Evolutionary conservation across 768 basidiomycete species (phyloP).

Genomic region (Tylopilus felleus): DNA sequence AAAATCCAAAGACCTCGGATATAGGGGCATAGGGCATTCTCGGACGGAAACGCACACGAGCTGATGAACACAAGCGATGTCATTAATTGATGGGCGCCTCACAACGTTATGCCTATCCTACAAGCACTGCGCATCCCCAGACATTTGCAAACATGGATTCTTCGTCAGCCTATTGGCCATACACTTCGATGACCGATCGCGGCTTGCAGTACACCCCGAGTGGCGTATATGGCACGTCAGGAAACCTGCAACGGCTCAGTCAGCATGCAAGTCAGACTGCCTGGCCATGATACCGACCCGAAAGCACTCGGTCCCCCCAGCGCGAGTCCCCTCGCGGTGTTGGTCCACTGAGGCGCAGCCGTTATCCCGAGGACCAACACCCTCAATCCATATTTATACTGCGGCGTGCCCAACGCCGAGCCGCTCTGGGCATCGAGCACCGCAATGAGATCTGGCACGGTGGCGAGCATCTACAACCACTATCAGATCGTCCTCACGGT

Average conservation of each 20-base stretch:
- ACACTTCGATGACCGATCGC: conserved; percentile 46
- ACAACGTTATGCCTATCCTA: too few species aligned
- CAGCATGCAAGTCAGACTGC: neutral
- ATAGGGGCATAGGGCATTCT: conserved; percentile 7
- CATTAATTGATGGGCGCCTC: too few species aligned
- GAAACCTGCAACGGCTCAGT: conserved; percentile 21
- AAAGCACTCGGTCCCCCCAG: conserved; percentile 54
- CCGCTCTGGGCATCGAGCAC: conserved; percentile 64
- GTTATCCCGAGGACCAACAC: conserved; percentile 49
- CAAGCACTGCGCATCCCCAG: neutral
- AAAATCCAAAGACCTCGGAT: neutral
- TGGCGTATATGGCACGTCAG: conserved; percentile 35
- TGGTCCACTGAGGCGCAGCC: conserved; percentile 54
- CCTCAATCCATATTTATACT: conserved; percentile 59
- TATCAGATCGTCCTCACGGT: conserved; percentile 1
- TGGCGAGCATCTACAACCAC: conserved; percentile 42
- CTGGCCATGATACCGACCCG: conserved; percentile 34
- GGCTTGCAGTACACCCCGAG: conserved; percentile 43
- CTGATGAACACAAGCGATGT: too few species aligned
- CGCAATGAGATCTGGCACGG: conserved; percentile 64
- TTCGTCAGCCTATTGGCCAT: conserved; percentile 9
- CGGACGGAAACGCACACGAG: neutral
- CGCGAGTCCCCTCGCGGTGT: conserved; percentile 45
- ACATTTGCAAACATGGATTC: conserved; percentile 4
- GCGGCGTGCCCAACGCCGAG: conserved; percentile 57